These are phyloP conservation scores for Aleurites moluccanus DNA, from an alignment of 441 rosid species.

Conservation along the genomic window DNA sequence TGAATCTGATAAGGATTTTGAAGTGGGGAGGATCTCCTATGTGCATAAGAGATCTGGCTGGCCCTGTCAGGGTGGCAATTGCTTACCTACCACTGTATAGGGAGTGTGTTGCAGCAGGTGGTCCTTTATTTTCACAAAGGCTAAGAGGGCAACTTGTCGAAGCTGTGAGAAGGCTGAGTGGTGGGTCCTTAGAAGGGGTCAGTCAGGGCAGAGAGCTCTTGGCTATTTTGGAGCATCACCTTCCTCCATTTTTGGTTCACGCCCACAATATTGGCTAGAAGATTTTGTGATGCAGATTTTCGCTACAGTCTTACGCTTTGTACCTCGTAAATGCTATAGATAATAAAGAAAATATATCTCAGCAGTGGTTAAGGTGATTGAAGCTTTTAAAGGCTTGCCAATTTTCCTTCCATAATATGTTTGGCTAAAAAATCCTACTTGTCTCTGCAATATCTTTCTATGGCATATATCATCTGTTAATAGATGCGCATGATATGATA, in stretches of 20 bases:
- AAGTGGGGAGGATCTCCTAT: slow-evolving; percentile 67
- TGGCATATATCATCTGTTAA: slow-evolving; percentile 27
- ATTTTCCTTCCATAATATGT: slow-evolving; percentile 31
- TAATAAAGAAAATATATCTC: slow-evolving; percentile 23
- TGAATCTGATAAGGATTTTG: slow-evolving; percentile 64
- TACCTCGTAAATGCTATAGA: slow-evolving; percentile 32
- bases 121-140: slow-evolving; percentile 65
- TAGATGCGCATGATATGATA: slow-evolving; percentile 32
- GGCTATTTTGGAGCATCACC: slow-evolving; percentile 76
- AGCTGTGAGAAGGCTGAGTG: slow-evolving; percentile 75
- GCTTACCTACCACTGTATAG: slow-evolving; percentile 85
- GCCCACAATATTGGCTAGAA: slow-evolving; percentile 29
- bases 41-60: slow-evolving; percentile 67
- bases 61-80: slow-evolving; percentile 71
- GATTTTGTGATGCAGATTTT: slow-evolving; percentile 23
- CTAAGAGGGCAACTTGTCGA: slow-evolving; percentile 85
- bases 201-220: slow-evolving; percentile 57
- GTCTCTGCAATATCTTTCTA: slow-evolving; percentile 10
- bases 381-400: slow-evolving; percentile 30
- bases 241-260: slow-evolving; percentile 66
- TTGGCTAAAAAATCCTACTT: slow-evolving; percentile 21
- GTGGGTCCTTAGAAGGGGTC: slow-evolving; percentile 52
- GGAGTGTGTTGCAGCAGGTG: slow-evolving; percentile 66
- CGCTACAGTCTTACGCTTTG: slow-evolving; percentile 25
- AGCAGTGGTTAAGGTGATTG: slow-evolving; percentile 28